Evolutionary conservation across 495 filamentous ascomycete genomes (phyloP), one percentile per base, ranked within the genome.

Genomic region (Xylaria intraflava): DNA sequence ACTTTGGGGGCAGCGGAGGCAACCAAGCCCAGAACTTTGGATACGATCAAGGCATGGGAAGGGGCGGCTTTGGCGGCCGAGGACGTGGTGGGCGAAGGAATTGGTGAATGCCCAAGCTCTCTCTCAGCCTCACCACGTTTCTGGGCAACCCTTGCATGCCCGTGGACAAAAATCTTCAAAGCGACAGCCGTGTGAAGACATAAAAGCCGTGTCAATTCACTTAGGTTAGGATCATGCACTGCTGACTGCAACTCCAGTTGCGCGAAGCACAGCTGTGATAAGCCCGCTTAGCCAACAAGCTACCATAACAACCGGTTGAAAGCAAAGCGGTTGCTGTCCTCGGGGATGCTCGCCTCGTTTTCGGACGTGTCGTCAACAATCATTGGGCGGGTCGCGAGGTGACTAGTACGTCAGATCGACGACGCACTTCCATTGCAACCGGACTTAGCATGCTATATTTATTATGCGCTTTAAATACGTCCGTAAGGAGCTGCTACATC

Each of bases 11-110:
- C 19, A 62, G 72, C 29, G 68, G 69, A 14, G 75, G 73, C 27
- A 72, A 69, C 27, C 77, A 78, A 55, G 74, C 71, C 30, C 76
- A 78, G 35, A 77, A 71, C n/a, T 82, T 74, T 56, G 76, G 79
- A 7, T 80, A 78, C 48, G 82, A 78, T 56, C 78, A 80, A 54
- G 60, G 59, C 33, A 81, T 82, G 74, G 69, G 66, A 9, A 70
- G 73, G 12, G 71, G 66, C 43, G 65, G 67, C 12, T 77, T 77
- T 49, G 56, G 67, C 24, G 68, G 72, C n/a, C 62, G 78, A 16
- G 72, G 78, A 27, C 62, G 75, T 4, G 63, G 70, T 7, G 58
- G 67, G 39, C 60, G 69, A 51, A 64, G 68, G 65, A 66, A 66
- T 16, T 66, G 64, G 64, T 66, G 59, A 59, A 23, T 35, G 20